Evolutionary conservation across 2,329 filamentous ascomycete species (phyloP), one percentile per base, ranked within the genome.

Genomic region (Neofusicoccum cordaticola): DNA sequence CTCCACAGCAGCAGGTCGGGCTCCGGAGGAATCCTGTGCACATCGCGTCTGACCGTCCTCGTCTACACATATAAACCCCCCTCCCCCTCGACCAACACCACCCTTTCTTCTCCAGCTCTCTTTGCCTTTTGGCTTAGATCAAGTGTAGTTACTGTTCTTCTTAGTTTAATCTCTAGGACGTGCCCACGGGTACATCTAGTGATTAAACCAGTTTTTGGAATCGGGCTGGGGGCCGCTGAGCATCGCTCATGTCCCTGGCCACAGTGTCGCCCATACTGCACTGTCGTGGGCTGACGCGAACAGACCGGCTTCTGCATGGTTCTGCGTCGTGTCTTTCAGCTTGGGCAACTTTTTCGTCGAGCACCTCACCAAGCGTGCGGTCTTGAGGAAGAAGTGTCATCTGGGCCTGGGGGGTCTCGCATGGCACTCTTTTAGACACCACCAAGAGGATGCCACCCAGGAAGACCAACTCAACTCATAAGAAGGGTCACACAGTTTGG

Each of bases 121-220:
- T 56, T 56, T 56, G 52, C 52, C 52, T 56, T 56, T 42, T 56
- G 52, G 52, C 52, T 56, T 56, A 56, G 52, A 56, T 56, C 52
- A 56, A 42, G 35, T 56, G 52, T 56, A 56, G 52, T 56, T 27
- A 27, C 52, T 56, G 52, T 56, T 56, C 52, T 56, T 56, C 42
- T 42, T 56, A 56, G 52, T 42, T 56, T 56, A 56, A 42, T 56
- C 37, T 56, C 52, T 56, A 56, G 52, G 42, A 42, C 52, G 35
- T 8, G 17, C 52, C 37, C 3, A 39, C 51, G 52, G 52, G 52
- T 35, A 19, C 52, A 56, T 56, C 52, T 56, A 15, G 13, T 37
- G 52, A 42, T 56, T 56, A 41, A 56, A 27, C 37, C 5, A 56
- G 19, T 56, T 56, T 56, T 56, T 56, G 52, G 52, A 17, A 56